These are phyloP conservation scores for Fermentozyma sake DNA, from an alignment of 1,139 yeast genomes.

Conservation along the genomic window DNA sequence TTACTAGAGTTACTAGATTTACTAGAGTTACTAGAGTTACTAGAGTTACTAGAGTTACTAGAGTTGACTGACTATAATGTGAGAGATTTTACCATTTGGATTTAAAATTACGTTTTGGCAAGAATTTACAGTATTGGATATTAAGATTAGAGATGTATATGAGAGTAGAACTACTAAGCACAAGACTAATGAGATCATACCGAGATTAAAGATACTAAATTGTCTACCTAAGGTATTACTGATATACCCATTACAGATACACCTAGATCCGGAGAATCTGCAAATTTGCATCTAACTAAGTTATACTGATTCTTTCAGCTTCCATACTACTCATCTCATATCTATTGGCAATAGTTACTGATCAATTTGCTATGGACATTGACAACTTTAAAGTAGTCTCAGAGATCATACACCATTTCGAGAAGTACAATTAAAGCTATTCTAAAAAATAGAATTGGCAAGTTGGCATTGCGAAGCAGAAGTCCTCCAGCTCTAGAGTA, in stretches of 20 bases:
- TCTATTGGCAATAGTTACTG: constrained; percentile 48
- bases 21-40: no score
- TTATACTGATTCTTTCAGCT: no score
- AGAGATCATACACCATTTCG: constrained; percentile 31
- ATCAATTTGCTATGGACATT: constrained; percentile 18
- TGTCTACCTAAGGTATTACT: constrained; percentile 6
- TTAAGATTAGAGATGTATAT: constrained; percentile 78
- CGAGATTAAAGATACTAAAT: background rate
- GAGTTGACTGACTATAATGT: constrained; percentile 44
- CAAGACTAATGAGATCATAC: constrained; percentile 19
- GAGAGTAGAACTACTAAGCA: constrained; percentile 42
- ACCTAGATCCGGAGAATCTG: no score
- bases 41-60: no score
- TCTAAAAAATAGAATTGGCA: constrained; percentile 51
- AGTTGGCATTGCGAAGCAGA: no score
- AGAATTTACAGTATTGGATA: constrained; percentile 67
- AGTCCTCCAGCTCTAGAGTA: no score
- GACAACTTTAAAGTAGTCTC: constrained; percentile 46
- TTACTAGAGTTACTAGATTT: no score
- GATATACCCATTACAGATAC: no score
- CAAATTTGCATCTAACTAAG: no score
- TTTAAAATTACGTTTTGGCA: constrained; percentile 64
- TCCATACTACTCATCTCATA: constrained; percentile 35
- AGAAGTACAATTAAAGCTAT: constrained; percentile 40
- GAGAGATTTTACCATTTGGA: constrained; percentile 41